Conservation (phyloP, 129 eudicot species). For the Artemisia annua region DNA sequence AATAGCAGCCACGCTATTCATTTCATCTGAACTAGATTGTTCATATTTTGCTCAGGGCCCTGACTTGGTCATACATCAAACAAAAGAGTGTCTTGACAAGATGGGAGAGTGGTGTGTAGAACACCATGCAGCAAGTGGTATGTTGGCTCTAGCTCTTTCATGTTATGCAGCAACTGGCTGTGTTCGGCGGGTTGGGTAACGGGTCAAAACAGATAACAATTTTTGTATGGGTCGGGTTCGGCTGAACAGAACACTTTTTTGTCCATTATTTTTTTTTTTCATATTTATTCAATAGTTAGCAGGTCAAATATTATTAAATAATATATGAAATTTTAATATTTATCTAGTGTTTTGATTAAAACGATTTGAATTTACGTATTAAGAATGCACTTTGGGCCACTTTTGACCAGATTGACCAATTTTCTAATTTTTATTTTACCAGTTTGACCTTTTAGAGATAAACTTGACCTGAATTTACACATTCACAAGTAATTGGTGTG, state of each 20-base stretch:
- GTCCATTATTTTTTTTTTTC: no score
- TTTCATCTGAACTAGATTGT: background rate
- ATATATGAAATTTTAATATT: no score
- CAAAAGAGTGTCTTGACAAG: constrained; percentile 76
- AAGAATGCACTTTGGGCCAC: background rate
- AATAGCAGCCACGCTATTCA: background rate
- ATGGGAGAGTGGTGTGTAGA: constrained; percentile 97
- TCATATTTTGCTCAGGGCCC: constrained; percentile 60
- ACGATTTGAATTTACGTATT: background rate
- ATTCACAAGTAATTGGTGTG: background rate
- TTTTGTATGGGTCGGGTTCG: no score
- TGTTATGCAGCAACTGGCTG: background rate
- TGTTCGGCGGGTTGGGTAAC: background rate
- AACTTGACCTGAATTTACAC: no score
- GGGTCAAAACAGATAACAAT: no score
- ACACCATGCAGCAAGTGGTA: constrained; percentile 95
- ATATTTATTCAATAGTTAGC: no score
- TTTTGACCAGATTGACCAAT: no score
- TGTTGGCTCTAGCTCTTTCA: constrained; percentile 24
- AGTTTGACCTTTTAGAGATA: no score
- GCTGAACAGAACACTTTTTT: no score
- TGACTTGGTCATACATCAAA: constrained; percentile 82
- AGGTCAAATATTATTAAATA: no score
- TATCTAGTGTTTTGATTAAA: background rate
- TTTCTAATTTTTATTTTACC: no score